Evolutionary conservation across 257 asterid genomes (phyloP).

Genomic region (Solanum peruvianum): DNA sequence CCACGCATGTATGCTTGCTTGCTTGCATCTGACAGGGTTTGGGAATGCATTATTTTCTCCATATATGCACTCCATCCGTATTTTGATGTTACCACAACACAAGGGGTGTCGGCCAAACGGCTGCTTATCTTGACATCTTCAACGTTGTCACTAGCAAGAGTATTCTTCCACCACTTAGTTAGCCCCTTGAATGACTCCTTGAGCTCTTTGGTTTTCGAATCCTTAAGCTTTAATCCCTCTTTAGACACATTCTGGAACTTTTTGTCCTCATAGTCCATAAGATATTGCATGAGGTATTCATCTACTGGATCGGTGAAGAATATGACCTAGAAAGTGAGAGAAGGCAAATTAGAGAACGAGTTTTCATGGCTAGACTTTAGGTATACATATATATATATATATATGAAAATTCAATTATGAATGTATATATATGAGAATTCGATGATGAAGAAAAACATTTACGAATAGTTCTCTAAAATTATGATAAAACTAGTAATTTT

Average conservation of each 20-base stretch:
- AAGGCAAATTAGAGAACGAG: background rate
- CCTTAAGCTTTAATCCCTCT: constrained; percentile 83
- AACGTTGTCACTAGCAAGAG: constrained; percentile 66
- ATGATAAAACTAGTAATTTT: background rate
- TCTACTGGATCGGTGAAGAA: constrained; percentile 89
- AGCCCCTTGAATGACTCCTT: constrained; percentile 73
- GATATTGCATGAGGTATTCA: constrained; percentile 85
- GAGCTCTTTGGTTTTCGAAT: constrained; percentile 70
- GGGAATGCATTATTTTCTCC: constrained; percentile 95
- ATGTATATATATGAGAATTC: background rate
- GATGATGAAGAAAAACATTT: background rate
- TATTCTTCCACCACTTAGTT: constrained; percentile 91
- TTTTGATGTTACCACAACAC: constrained; percentile 84
- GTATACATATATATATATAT: too few relatives aligned
- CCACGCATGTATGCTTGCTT: constrained; percentile 90
- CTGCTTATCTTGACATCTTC: constrained; percentile 88
- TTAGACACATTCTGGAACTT: constrained; percentile 91
- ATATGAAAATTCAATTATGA: background rate
- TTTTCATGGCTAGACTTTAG: background rate
- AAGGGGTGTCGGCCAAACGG: constrained; percentile 79
- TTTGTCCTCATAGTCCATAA: constrained; percentile 88
- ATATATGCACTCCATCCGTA: constrained; percentile 86
- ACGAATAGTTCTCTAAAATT: background rate
- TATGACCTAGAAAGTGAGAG: constrained; percentile 46
- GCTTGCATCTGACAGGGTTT: constrained; percentile 70